Percentiles rank a stretch among this genome's conserved stretches.
phyloP scores from a whole-genome alignment of 202 grass and related monocot species.

The Schoenoplectus triqueter region DNA sequence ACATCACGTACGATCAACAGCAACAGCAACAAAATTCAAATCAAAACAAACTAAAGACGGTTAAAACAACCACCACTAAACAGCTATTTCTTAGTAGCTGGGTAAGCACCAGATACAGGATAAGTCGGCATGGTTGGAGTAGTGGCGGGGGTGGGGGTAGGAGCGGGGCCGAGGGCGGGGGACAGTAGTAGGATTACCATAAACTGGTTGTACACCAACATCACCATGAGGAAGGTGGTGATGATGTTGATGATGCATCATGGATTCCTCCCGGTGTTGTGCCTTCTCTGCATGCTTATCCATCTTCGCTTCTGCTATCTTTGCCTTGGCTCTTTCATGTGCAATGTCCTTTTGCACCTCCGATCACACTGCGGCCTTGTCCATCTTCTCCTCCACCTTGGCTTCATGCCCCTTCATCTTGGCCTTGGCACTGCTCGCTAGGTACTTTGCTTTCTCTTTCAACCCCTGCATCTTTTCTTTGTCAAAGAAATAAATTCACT shows the following conservation, averaged over 20 bases:
- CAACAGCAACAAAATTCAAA: neutral
- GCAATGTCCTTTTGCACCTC: constrained; percentile 50
- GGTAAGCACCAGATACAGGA: neutral
- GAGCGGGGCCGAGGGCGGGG: neutral
- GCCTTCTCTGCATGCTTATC: constrained; percentile 66
- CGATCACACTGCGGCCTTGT: constrained; percentile 47
- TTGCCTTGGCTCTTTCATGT: constrained; percentile 61
- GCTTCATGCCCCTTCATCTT: constrained; percentile 53
- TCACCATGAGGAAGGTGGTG: neutral
- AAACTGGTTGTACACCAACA: neutral
- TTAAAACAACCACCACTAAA: neutral
- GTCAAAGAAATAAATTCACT: neutral
- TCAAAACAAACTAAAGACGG: neutral
- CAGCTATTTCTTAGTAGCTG: constrained; percentile 18
- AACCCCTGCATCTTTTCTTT: constrained; percentile 48
- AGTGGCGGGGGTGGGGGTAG: neutral
- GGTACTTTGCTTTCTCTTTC: constrained; percentile 63
- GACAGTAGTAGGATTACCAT: neutral
- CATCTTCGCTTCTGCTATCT: constrained; percentile 63
- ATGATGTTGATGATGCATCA: constrained; percentile 24
- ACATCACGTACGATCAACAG: neutral
- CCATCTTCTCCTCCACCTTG: constrained; percentile 53
- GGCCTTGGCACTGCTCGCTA: constrained; percentile 49
- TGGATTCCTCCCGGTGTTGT: constrained; percentile 52
- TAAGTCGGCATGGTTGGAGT: constrained; percentile 4